phyloP scores from a whole-genome alignment of 23 red algal species.

The Gracilaria gracilis region DNA sequence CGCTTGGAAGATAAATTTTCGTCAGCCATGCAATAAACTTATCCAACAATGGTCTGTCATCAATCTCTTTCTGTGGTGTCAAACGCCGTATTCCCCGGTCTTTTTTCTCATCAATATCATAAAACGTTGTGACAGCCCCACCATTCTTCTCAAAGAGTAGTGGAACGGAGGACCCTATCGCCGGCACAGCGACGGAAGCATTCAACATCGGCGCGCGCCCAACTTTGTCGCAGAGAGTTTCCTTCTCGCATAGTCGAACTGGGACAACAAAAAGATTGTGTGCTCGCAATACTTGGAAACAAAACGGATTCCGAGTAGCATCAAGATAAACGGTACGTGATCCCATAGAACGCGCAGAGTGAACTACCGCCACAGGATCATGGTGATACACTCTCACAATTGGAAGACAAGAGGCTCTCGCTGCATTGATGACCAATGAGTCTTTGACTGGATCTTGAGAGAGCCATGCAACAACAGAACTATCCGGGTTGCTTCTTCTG shows the following conservation, averaged over 20 bases:
- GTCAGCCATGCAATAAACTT: constrained; percentile 74
- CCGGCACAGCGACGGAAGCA: background rate
- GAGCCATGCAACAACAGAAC: constrained; percentile 23
- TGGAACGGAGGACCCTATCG: background rate
- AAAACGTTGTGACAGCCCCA: constrained; percentile 37
- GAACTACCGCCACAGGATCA: background rate
- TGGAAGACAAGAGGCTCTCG: constrained; percentile 15
- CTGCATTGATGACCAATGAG: constrained; percentile 13
- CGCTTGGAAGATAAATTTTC: constrained; percentile 85
- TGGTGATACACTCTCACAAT: constrained; percentile 17
- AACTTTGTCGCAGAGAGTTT: background rate
- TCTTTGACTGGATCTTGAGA: constrained; percentile 21
- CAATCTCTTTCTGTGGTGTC: constrained; percentile 37
- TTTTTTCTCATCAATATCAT: background rate
- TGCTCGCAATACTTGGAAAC: background rate
- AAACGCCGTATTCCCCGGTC: background rate
- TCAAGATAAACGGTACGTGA: constrained; percentile 5
- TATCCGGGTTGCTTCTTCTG: background rate
- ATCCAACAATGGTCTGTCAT: constrained; percentile 61
- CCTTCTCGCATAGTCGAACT: background rate
- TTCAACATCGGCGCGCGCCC: background rate
- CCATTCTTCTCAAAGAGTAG: constrained; percentile 38
- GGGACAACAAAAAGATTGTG: constrained; percentile 4
- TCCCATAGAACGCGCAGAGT: constrained; percentile 1
- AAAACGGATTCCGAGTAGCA: constrained; percentile 1